Evolutionary conservation across 495 filamentous ascomycete genomes (phyloP).

Genomic region (Amniculicola lignicola): DNA sequence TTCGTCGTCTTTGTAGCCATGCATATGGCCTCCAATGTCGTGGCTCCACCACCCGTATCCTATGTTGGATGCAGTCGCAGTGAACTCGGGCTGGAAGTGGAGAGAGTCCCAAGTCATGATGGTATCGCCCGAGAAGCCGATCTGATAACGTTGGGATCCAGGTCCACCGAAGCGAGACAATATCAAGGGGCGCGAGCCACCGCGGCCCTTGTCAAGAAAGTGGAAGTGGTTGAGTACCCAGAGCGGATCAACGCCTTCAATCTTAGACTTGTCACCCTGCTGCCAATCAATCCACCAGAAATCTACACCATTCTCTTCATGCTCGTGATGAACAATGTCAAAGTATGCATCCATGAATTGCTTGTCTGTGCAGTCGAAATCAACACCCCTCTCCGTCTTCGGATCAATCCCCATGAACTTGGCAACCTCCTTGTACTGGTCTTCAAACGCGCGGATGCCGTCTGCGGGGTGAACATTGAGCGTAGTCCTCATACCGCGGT

Average conservation of each 20-base stretch:
- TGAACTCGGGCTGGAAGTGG: slow-evolving; percentile 61
- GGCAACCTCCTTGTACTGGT: slow-evolving; percentile 53
- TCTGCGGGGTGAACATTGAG: slow-evolving; percentile 59
- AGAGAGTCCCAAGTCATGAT: slow-evolving; percentile 56
- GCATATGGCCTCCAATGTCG: slow-evolving; percentile 59
- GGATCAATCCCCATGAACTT: slow-evolving; percentile 48
- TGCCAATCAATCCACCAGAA: slow-evolving; percentile 68
- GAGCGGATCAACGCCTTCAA: slow-evolving; percentile 57
- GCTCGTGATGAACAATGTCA: slow-evolving; percentile 50
- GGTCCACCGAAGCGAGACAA: slow-evolving; percentile 59
- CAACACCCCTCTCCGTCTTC: slow-evolving; percentile 46
- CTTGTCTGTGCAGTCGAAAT: slow-evolving; percentile 53
- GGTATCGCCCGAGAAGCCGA: slow-evolving; percentile 61
- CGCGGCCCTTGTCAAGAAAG: slow-evolving; percentile 49
- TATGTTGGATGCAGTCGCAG: slow-evolving; percentile 60
- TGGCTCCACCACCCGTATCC: slow-evolving; percentile 66
- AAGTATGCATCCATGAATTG: slow-evolving; percentile 58
- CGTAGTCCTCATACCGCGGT: slow-evolving; percentile 46
- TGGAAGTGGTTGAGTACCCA: slow-evolving; percentile 64
- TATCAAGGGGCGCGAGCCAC: slow-evolving; percentile 37
- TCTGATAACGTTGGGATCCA: slow-evolving; percentile 58
- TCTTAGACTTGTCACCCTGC: slow-evolving; percentile 51
- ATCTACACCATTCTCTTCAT: slow-evolving; percentile 53
- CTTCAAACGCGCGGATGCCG: slow-evolving; percentile 53
- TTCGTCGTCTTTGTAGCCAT: slow-evolving; percentile 52